A percentile compares a stretch with the other conserved stretches of the same genome.
phyloP scores from a whole-genome alignment of 192 early-diverging fungal genomes.

The Physocladia obscura region DNA sequence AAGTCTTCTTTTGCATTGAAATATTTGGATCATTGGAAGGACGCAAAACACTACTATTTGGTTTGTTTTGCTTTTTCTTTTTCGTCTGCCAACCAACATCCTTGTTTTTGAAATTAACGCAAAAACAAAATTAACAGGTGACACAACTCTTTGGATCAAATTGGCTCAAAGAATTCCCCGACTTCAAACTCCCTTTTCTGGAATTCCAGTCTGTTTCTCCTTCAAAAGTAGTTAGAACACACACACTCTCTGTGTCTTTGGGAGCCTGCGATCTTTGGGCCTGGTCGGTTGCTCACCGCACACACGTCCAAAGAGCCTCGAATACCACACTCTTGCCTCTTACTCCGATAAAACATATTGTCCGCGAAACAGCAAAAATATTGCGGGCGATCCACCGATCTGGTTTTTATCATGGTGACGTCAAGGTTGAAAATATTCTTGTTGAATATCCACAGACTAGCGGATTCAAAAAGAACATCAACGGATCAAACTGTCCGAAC shows the following conservation, averaged over 20 bases:
- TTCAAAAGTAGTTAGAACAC: not conserved
- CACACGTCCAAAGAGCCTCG: not conserved
- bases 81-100: not conserved
- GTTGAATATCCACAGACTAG: constrained; percentile 38
- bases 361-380: constrained; percentile 41
- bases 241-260: not conserved
- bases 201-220: not conserved
- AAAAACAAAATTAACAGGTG: not conserved
- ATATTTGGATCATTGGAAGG: constrained; percentile 10
- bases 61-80: constrained; percentile 1
- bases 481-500: not conserved
- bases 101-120: not conserved
- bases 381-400: constrained; percentile 44
- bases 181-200: not conserved
- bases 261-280: constrained; percentile 19
- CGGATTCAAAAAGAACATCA: not conserved
- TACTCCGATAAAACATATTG: constrained; percentile 33
- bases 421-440: constrained; percentile 81
- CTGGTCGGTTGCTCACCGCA: not conserved
- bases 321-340: not conserved
- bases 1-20: no score
- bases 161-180: not conserved
- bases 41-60: constrained; percentile 23
- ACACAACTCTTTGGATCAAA: constrained; percentile 24
- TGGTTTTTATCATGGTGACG: constrained; percentile 61